phyloP scores from a whole-genome alignment of 805 yeast species.

The Monosporozyma yasuniensis region DNA sequence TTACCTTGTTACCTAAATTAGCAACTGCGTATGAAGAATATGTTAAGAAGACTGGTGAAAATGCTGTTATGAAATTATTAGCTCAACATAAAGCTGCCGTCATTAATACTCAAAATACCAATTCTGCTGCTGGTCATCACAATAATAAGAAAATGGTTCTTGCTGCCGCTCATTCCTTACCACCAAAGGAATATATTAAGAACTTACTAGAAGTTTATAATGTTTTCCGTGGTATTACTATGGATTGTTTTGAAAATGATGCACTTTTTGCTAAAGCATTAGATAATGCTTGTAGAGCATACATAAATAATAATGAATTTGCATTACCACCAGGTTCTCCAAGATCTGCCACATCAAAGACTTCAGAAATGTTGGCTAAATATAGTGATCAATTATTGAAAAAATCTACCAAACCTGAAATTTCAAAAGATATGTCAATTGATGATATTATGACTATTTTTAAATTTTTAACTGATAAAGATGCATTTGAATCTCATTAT shows the following conservation, averaged over 20 bases:
- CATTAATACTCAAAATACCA: slow-evolving; percentile 5
- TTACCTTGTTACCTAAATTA: slow-evolving; percentile 67
- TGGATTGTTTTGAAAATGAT: slow-evolving; percentile 47
- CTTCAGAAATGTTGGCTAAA: slow-evolving; percentile 86
- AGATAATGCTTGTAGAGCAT: slow-evolving; percentile 79
- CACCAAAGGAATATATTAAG: slow-evolving; percentile 72
- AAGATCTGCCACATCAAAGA: slow-evolving; percentile 52
- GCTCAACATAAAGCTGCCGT: slow-evolving; percentile 15
- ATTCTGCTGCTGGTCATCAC: slow-evolving; percentile 12
- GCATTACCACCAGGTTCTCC: slow-evolving; percentile 53
- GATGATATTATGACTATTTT: slow-evolving; percentile 83
- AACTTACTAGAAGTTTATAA: slow-evolving; percentile 62
- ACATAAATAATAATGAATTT: slow-evolving; percentile 72
- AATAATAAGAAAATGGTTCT: slow-evolving; percentile 39
- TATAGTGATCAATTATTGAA: slow-evolving; percentile 79
- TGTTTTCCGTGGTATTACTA: slow-evolving; percentile 38
- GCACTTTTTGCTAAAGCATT: slow-evolving; percentile 76
- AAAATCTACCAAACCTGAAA: slow-evolving; percentile 63
- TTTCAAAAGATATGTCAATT: slow-evolving; percentile 61
- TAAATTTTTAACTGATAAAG: slow-evolving; percentile 85
- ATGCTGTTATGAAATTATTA: slow-evolving; percentile 20
- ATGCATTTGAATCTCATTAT: slow-evolving; percentile 88
- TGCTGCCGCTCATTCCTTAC: slow-evolving; percentile 13
- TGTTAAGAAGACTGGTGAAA: slow-evolving; percentile 54
- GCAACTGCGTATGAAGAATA: slow-evolving; percentile 64